Evolutionary conservation across 2,329 filamentous ascomycete genomes (phyloP).

Genomic region (Kalaharituber pfeilii): DNA sequence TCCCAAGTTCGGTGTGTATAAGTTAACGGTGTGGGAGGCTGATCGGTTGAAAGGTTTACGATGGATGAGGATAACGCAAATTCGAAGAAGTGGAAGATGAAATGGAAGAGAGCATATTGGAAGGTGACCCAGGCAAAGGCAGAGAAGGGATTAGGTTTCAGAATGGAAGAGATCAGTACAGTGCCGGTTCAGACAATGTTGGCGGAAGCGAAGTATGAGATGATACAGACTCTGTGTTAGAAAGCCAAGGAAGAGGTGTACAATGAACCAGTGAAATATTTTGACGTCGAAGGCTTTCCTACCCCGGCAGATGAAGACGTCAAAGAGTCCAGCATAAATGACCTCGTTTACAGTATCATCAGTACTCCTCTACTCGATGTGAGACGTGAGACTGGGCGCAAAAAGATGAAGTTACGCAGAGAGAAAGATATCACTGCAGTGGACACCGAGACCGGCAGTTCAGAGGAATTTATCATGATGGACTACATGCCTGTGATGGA

Average conservation of each 20-base stretch:
- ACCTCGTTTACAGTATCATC: slow-evolving; percentile 5
- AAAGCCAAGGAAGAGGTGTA: neutral
- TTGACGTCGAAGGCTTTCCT: slow-evolving; percentile 11
- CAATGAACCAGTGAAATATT: slow-evolving; percentile 5
- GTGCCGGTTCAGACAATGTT: neutral
- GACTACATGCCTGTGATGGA: slow-evolving; percentile 1
- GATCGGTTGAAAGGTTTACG: neutral
- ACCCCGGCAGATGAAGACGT: slow-evolving; percentile 6
- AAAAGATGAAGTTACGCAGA: slow-evolving; percentile 3
- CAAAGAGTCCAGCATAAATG: slow-evolving; percentile 7
- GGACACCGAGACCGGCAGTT: neutral
- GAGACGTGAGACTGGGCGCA: slow-evolving; percentile 3
- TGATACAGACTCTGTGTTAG: neutral
- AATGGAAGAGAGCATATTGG: neutral
- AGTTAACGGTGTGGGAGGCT: too few species aligned
- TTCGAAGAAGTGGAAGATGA: neutral
- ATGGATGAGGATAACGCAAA: neutral
- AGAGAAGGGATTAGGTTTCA: neutral
- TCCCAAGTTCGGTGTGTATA: too few species aligned
- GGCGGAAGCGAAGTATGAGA: neutral
- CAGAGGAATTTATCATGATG: neutral
- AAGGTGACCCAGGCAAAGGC: neutral
- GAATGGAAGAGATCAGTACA: neutral
- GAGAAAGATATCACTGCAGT: slow-evolving; percentile 5
- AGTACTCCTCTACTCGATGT: neutral